Evolutionary conservation across 306 rosid species (phyloP).

Genomic region (Fragaria nilgerrensis): DNA sequence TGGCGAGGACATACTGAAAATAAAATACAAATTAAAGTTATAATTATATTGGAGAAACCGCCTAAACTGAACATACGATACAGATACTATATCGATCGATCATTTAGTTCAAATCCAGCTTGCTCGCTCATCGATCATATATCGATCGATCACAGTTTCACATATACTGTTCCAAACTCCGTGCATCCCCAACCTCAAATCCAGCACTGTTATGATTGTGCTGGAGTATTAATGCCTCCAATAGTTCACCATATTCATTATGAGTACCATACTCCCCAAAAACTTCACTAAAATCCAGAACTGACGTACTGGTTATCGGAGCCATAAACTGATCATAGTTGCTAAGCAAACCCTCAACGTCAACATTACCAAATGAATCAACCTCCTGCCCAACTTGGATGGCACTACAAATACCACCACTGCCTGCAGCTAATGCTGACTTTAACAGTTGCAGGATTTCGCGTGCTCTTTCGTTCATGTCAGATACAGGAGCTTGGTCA

Average conservation of each 20-base stretch:
- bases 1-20: too few relatives aligned
- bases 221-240: neutral
- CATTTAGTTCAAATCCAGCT: too few relatives aligned
- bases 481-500: neutral
- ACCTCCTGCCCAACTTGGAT: neutral
- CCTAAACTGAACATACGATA: too few relatives aligned
- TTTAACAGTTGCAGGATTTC: neutral
- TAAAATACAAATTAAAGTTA: too few relatives aligned
- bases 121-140: too few relatives aligned
- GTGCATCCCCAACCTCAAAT: neutral
- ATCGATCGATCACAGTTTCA: too few relatives aligned
- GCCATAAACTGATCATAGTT: neutral
- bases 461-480: constrained; percentile 8
- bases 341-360: neutral
- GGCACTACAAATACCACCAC: neutral
- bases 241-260: neutral
- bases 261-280: neutral
- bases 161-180: neutral
- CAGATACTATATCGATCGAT: too few relatives aligned
- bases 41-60: too few relatives aligned
- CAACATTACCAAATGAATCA: neutral
- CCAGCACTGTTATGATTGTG: neutral
- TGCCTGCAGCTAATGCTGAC: neutral
- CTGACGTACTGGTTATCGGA: neutral
- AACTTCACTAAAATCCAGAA: too few relatives aligned